Percentiles rank a stretch among this genome's conserved stretches.
These are phyloP conservation scores for Fusarium bulbicola DNA, from an alignment of 2,329 filamentous ascomycete genomes.

Conservation along the genomic window DNA sequence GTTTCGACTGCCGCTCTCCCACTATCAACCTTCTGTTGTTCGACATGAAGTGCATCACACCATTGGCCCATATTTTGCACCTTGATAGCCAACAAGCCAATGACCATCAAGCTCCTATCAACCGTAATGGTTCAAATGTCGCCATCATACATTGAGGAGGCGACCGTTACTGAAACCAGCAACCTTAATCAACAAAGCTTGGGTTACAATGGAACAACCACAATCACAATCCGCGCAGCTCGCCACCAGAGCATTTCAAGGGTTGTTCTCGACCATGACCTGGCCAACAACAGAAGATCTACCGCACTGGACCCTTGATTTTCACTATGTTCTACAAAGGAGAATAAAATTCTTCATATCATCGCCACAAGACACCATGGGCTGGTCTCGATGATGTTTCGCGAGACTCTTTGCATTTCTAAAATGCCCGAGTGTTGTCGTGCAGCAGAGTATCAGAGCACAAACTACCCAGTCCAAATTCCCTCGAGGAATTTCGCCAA, in stretches of 20 bases:
- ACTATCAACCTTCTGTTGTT: constrained; percentile 1
- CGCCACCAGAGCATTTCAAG: constrained; percentile 24
- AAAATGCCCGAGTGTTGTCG: neutral
- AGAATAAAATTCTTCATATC: constrained; percentile 9
- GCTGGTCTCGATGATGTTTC: neutral
- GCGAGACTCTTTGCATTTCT: neutral
- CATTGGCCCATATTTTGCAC: constrained; percentile 34
- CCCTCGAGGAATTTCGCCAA: constrained; percentile 21
- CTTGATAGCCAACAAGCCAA: constrained; percentile 33
- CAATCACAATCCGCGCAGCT: constrained; percentile 19
- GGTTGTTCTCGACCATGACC: constrained; percentile 2
- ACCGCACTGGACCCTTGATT: constrained; percentile 26
- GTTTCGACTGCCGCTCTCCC: constrained; percentile 21
- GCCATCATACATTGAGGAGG: constrained; percentile 33
- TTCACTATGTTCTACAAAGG: constrained; percentile 8
- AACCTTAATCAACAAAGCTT: constrained; percentile 9
- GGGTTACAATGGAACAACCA: constrained; percentile 7
- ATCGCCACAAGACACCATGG: constrained; percentile 21
- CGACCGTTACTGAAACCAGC: constrained; percentile 32
- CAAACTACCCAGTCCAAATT: constrained; percentile 6
- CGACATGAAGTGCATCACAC: constrained; percentile 25
- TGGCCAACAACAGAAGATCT: constrained; percentile 28
- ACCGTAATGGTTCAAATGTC: constrained; percentile 9
- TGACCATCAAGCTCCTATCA: constrained; percentile 23
- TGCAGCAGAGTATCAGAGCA: neutral